phyloP scores from a whole-genome alignment of 2,329 filamentous ascomycete species.

The Aspergillus persii region DNA sequence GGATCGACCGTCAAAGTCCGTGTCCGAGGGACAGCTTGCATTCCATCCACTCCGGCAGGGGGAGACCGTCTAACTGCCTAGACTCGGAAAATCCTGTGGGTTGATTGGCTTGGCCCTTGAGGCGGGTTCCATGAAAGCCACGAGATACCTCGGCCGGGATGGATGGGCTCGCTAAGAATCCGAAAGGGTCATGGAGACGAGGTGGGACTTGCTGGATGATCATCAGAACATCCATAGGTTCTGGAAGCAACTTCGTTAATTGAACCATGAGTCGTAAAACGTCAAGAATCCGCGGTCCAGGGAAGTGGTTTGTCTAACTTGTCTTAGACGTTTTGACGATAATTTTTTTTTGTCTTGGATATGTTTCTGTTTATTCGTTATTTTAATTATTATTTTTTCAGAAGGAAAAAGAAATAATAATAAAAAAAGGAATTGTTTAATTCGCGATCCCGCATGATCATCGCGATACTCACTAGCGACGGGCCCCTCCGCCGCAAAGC shows the following conservation, averaged over 20 bases:
- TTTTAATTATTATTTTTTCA: too few relatives aligned
- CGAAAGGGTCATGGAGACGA: constrained; percentile 20
- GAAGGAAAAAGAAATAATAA: too few relatives aligned
- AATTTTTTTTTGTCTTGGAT: background rate
- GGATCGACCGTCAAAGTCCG: constrained; percentile 19
- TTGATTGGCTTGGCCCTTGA: constrained; percentile 10
- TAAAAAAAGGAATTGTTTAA: background rate
- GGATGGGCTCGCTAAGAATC: constrained; percentile 1
- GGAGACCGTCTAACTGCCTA: constrained; percentile 2
- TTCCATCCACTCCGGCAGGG: background rate
- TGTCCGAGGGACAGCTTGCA: constrained; percentile 3
- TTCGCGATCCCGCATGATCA: background rate
- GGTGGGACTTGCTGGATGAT: constrained; percentile 14
- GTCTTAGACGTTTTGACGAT: background rate
- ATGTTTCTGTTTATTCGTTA: too few relatives aligned
- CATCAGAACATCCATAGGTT: constrained; percentile 15
- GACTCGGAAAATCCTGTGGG: constrained; percentile 6
- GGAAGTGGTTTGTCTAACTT: background rate
- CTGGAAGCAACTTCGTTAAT: constrained; percentile 6
- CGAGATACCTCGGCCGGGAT: constrained; percentile 19
- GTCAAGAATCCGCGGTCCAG: background rate
- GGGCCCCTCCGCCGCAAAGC: constrained; percentile 8
- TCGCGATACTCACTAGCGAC: background rate
- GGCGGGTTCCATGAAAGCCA: constrained; percentile 8
- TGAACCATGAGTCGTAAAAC: background rate